Evolutionary conservation across 148 eudicot genomes (phyloP).

Genomic region (Rhododendron griersonianum): DNA sequence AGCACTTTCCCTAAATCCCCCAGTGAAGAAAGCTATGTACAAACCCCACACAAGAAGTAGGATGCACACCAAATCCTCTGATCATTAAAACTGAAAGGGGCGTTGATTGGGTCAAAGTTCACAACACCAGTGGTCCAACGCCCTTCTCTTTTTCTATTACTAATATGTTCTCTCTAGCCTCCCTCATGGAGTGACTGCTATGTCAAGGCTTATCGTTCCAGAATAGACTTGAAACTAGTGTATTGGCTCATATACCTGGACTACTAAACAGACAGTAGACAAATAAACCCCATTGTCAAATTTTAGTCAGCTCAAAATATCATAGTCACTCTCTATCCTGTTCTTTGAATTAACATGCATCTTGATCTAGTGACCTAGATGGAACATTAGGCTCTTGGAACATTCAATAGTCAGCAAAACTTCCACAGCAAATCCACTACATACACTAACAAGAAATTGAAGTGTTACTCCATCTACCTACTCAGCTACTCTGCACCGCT

Average conservation of each 20-base stretch:
- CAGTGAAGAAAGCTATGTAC: background rate
- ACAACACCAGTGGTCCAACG: background rate
- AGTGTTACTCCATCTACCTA: background rate
- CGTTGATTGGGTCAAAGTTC: background rate
- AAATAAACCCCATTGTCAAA: background rate
- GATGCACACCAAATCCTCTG: background rate
- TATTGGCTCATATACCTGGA: background rate
- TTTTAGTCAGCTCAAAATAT: background rate
- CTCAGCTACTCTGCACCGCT: background rate
- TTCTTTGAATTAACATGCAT: background rate
- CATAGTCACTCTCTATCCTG: background rate
- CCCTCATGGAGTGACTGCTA: background rate
- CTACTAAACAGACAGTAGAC: background rate
- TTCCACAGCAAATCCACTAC: background rate
- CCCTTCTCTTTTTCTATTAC: background rate
- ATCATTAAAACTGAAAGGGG: background rate
- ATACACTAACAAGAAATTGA: background rate
- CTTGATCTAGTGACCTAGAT: background rate
- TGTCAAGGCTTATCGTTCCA: background rate
- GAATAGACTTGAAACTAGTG: background rate
- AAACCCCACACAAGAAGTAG: background rate
- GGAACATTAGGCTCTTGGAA: background rate
- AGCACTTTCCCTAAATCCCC: background rate
- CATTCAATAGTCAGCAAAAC: background rate
- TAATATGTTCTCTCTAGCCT: background rate